phyloP scores from a whole-genome alignment of 129 eudicot species.

The Pittosporum tobira region DNA sequence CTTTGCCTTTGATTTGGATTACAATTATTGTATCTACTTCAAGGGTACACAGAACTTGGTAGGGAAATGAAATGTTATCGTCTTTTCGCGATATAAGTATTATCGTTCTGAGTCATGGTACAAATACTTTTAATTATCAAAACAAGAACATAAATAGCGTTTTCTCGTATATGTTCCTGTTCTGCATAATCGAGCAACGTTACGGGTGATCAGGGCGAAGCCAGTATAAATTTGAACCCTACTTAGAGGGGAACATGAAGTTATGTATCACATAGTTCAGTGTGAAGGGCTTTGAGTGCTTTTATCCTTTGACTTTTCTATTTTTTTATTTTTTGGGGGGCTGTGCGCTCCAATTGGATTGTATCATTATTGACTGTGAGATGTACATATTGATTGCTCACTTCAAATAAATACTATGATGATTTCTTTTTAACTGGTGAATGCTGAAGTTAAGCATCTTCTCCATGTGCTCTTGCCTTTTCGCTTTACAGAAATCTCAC shows the following conservation, averaged over 20 bases:
- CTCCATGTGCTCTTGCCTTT: slow-evolving; percentile 13
- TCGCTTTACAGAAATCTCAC: slow-evolving; percentile 3
- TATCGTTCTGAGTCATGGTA: no score
- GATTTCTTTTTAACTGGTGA: slow-evolving; percentile 1
- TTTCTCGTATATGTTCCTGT: no score
- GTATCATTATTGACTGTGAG: slow-evolving; percentile 14
- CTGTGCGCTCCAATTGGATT: slow-evolving; percentile 9
- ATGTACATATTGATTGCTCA: slow-evolving; percentile 9
- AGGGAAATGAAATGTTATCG: no score
- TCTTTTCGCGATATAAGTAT: no score
- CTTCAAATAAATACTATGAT: slow-evolving; percentile 8
- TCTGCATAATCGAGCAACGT: no score
- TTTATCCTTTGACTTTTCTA: neutral
- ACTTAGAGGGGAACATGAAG: slow-evolving; percentile 1
- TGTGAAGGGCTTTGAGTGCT: slow-evolving; percentile 10
- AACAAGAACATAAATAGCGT: no score
- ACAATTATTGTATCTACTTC: slow-evolving; percentile 5
- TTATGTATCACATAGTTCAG: slow-evolving; percentile 13
- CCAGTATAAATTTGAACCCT: neutral
- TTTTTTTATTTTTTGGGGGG: neutral
- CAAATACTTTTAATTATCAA: no score
- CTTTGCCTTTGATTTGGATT: slow-evolving; percentile 5
- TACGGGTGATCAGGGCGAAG: no score
- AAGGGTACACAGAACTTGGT: neutral
- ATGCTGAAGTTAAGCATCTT: slow-evolving; percentile 16